Conservation (phyloP, 1,284 basidiomycete species). For the Entoloma clypeatum region DNA sequence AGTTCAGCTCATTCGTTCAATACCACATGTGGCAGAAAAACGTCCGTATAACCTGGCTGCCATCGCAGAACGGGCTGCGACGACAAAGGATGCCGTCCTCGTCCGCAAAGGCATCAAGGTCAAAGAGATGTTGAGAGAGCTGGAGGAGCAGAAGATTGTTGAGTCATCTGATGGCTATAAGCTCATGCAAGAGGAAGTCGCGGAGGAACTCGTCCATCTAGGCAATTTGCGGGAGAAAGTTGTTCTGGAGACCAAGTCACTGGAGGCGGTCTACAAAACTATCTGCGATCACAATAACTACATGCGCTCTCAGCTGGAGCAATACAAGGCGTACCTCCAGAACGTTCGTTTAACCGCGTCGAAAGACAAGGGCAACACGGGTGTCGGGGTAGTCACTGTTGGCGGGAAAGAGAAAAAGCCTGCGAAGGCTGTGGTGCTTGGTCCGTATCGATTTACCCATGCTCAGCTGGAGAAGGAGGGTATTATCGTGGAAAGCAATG, state of each 20-base stretch:
- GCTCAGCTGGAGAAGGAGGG: slow-evolving; percentile 98
- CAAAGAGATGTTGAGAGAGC: slow-evolving; percentile 96
- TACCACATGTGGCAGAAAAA: slow-evolving; percentile 81
- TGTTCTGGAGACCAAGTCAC: slow-evolving; percentile 83
- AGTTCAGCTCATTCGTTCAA: slow-evolving; percentile 93
- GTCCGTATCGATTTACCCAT: slow-evolving; percentile 96
- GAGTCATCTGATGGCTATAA: slow-evolving; percentile 82
- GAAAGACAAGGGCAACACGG: slow-evolving; percentile 84
- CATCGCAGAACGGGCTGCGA: slow-evolving; percentile 93
- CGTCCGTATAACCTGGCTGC: slow-evolving; percentile 86
- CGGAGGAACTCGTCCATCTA: slow-evolving; percentile 91
- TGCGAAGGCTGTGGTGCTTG: slow-evolving; percentile 79
- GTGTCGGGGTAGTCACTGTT: slow-evolving; percentile 92
- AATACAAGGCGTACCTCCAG: slow-evolving; percentile 99
- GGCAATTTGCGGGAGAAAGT: slow-evolving; percentile 98
- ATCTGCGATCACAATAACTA: slow-evolving; percentile 99
- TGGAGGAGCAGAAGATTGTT: slow-evolving; percentile 88
- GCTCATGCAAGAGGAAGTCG: slow-evolving; percentile 96
- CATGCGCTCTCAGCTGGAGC: slow-evolving; percentile 92
- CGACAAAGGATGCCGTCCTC: slow-evolving; percentile 92
- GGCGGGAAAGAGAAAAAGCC: slow-evolving; percentile 98
- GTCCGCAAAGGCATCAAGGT: slow-evolving; percentile 98
- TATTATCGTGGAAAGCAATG: slow-evolving; percentile 98
- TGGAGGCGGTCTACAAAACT: slow-evolving; percentile 97
- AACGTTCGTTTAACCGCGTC: slow-evolving; percentile 90